Conservation (phyloP, 495 filamentous ascomycete species). For the Tuber brumale region DNA sequence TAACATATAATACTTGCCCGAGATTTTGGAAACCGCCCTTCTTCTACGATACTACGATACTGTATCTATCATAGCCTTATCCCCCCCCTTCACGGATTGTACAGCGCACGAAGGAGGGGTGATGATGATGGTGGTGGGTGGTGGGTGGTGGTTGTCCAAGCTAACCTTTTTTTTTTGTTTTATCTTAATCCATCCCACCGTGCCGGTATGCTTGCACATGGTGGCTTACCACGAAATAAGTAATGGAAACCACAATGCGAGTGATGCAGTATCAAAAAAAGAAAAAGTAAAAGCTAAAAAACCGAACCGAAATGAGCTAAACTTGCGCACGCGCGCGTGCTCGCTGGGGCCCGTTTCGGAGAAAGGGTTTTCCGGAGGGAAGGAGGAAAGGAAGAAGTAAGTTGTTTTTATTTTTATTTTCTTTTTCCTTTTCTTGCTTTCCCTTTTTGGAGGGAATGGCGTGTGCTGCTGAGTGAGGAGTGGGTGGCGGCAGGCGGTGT, state of each 20-base stretch:
- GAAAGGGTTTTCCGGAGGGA: neutral
- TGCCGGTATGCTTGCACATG: neutral
- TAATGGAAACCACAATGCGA: neutral
- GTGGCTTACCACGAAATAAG: neutral
- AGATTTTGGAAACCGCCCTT: neutral
- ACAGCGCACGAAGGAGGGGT: conserved; percentile 1
- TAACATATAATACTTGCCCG: neutral
- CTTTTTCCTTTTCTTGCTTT: neutral
- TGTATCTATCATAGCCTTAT: neutral
- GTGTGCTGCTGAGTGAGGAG: neutral
- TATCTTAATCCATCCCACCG: neutral
- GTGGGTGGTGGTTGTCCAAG: neutral
- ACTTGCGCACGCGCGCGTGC: neutral
- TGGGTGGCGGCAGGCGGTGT: neutral
- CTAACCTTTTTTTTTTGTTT: neutral
- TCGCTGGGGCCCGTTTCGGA: conserved; percentile 1
- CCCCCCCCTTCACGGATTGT: neutral
- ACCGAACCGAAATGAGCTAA: neutral
- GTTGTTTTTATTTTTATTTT: neutral
- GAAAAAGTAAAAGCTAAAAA: neutral
- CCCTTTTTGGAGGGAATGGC: neutral
- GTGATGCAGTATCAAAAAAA: neutral
- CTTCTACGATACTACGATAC: neutral
- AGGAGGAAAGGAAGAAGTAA: neutral
- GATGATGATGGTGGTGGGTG: neutral